phyloP scores from a whole-genome alignment of 257 asterid species.

The Coffea eugenioides region DNA sequence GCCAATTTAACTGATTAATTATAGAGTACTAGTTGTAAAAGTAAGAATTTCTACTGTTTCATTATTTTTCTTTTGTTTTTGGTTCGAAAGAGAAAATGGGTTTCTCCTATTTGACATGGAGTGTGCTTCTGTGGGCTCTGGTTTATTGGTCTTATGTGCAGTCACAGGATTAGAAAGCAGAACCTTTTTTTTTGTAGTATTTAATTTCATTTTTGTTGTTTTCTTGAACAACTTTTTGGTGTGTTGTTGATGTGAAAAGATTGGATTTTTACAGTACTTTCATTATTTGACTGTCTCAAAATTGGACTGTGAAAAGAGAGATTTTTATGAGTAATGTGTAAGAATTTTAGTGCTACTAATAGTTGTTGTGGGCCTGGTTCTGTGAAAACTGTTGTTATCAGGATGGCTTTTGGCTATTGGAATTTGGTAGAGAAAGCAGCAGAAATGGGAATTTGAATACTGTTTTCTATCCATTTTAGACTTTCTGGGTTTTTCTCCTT shows the following conservation, averaged over 20 bases:
- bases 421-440: constrained; percentile 38
- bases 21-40: not conserved
- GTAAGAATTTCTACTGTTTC: not conserved
- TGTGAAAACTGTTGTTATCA: constrained; percentile 49
- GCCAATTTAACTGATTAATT: not conserved
- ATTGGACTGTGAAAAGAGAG: constrained; percentile 9
- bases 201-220: not conserved
- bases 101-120: not conserved
- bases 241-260: not conserved
- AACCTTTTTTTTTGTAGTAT: not conserved
- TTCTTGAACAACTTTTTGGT: not conserved
- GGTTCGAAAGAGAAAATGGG: constrained; percentile 4
- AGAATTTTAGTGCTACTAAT: not conserved
- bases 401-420: constrained; percentile 41
- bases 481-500: constrained; percentile 42
- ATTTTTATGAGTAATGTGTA: not conserved
- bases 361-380: constrained; percentile 42
- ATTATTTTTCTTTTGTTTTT: not conserved
- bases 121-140: constrained; percentile 3
- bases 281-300: not conserved
- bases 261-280: not conserved
- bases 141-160: not conserved
- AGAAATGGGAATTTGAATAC: constrained; percentile 39
- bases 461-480: constrained; percentile 38
- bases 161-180: not conserved